These are phyloP conservation scores for Aspergillus thermomutatus DNA, from an alignment of 2,329 filamentous ascomycete genomes.

Conservation along the genomic window DNA sequence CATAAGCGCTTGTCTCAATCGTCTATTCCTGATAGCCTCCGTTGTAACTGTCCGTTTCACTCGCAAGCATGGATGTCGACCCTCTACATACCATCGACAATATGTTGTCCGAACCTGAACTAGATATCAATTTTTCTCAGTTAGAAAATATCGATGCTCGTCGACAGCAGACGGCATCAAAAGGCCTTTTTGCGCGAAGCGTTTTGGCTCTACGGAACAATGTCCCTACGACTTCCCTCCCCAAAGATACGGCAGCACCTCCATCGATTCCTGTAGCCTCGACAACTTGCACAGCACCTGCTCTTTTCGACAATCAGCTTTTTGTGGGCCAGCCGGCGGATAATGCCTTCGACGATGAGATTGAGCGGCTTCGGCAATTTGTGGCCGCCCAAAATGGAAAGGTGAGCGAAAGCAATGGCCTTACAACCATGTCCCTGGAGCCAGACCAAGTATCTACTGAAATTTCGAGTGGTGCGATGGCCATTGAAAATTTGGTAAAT, in stretches of 20 bases:
- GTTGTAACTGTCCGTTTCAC: background rate
- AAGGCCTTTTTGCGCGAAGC: background rate
- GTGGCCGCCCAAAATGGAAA: background rate
- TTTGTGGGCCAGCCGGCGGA: background rate
- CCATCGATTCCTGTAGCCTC: background rate
- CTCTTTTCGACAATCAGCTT: background rate
- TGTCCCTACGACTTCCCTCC: background rate
- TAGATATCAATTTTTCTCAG: background rate
- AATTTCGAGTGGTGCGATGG: background rate
- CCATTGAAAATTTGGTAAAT: background rate
- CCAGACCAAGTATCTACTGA: background rate
- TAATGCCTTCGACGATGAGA: background rate
- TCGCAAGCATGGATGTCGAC: background rate
- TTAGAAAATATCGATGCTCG: background rate
- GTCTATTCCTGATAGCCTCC: too few relatives aligned
- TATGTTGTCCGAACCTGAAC: background rate
- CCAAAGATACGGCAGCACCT: background rate
- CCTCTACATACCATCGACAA: background rate
- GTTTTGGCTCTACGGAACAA: background rate
- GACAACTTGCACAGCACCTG: background rate
- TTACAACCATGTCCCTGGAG: background rate
- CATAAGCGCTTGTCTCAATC: too few relatives aligned
- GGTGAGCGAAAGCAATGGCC: background rate
- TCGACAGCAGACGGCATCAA: background rate
- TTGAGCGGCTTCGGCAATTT: background rate